These are phyloP conservation scores for Aureobasidium sp. DNA, from an alignment of 2,329 filamentous ascomycete species.

Conservation along the genomic window DNA sequence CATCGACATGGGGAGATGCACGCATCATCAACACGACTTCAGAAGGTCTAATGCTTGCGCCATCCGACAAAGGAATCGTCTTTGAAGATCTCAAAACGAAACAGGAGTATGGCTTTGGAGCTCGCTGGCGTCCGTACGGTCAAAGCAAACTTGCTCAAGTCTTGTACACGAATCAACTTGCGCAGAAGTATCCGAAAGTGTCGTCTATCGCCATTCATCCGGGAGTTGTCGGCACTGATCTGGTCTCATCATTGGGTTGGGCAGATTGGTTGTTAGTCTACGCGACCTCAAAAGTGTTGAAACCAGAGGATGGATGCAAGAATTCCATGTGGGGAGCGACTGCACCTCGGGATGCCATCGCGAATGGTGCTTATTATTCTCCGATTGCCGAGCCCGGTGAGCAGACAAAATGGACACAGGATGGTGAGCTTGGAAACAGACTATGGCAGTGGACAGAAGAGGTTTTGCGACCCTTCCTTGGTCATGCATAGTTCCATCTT, in stretches of 20 bases:
- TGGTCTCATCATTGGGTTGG: constrained; percentile 27
- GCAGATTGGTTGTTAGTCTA: constrained; percentile 22
- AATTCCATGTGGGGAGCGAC: constrained; percentile 23
- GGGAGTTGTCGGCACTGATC: constrained; percentile 30
- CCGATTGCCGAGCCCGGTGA: constrained; percentile 20
- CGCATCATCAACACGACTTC: constrained; percentile 37
- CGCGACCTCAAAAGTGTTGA: not conserved
- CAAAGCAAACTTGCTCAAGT: constrained; percentile 43
- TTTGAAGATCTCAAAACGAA: constrained; percentile 27
- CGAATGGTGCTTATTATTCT: constrained; percentile 24
- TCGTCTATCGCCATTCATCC: constrained; percentile 31
- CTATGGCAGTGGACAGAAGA: constrained; percentile 26
- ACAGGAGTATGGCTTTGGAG: constrained; percentile 20
- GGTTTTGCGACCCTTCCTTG: not conserved
- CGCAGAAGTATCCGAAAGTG: constrained; percentile 30
- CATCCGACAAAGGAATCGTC: constrained; percentile 19
- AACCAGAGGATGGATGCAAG: constrained; percentile 18
- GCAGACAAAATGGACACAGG: constrained; percentile 14
- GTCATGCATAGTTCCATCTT: not conserved
- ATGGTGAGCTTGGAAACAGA: constrained; percentile 19
- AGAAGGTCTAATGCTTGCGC: constrained; percentile 22
- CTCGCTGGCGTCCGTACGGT: constrained; percentile 27
- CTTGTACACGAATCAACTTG: constrained; percentile 34
- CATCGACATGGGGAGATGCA: constrained; percentile 34
- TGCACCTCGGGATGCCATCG: constrained; percentile 17